Conservation (phyloP, 2,329 filamentous ascomycete genomes). For the Neocucurbitaria cava region DNA sequence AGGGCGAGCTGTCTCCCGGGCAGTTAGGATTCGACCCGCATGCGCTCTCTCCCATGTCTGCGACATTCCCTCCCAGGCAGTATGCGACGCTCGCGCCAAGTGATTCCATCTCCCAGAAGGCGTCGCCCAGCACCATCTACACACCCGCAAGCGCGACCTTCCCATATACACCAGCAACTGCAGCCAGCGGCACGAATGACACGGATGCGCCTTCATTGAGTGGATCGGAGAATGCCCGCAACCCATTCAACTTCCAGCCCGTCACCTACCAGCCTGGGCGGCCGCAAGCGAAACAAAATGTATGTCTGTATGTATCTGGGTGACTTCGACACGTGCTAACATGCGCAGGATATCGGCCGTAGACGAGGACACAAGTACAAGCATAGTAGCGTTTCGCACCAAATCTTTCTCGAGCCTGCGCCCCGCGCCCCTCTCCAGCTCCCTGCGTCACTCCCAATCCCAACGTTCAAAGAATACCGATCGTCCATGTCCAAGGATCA, state of each 20-base stretch:
- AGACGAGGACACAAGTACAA: constrained; percentile 97
- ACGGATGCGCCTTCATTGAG: constrained; percentile 38
- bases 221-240: constrained; percentile 53
- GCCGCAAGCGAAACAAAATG: constrained; percentile 73
- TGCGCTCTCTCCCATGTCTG: constrained; percentile 50
- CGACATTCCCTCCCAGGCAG: constrained; percentile 45
- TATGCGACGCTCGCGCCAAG: constrained; percentile 44
- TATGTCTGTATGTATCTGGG: constrained; percentile 12
- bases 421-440: constrained; percentile 84
- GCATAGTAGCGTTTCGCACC: constrained; percentile 93
- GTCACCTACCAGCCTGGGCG: constrained; percentile 59
- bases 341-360: constrained; percentile 79
- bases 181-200: constrained; percentile 36
- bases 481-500: constrained; percentile 90
- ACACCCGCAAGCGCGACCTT: constrained; percentile 46
- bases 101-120: constrained; percentile 44
- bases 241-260: constrained; percentile 95
- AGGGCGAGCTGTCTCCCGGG: constrained; percentile 34
- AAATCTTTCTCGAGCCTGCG: constrained; percentile 94
- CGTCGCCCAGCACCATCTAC: constrained; percentile 40
- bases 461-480: constrained; percentile 86
- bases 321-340: constrained; percentile 25
- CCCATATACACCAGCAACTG: constrained; percentile 40
- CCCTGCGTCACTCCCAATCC: constrained; percentile 89
- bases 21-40: constrained; percentile 39